These are phyloP conservation scores for Cajanus cajan DNA, from an alignment of 306 rosid genomes.

Conservation along the genomic window DNA sequence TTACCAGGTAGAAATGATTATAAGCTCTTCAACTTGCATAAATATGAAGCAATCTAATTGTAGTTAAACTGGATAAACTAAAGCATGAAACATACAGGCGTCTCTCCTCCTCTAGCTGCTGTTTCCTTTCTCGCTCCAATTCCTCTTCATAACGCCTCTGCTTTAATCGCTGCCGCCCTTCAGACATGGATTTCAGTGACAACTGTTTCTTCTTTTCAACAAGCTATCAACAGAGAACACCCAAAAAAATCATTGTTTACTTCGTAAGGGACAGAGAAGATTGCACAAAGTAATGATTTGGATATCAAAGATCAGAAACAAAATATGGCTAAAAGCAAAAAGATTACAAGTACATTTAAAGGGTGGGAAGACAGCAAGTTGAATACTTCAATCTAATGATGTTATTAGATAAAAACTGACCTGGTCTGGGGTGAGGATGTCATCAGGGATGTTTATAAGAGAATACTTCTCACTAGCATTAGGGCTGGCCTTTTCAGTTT, in stretches of 20 bases:
- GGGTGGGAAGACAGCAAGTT: slow-evolving; percentile 2
- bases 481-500: slow-evolving; percentile 62
- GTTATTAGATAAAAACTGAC: slow-evolving; percentile 44
- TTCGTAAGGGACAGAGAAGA: slow-evolving; percentile 2
- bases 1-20: neutral
- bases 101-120: slow-evolving; percentile 75
- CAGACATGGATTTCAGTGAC: slow-evolving; percentile 86
- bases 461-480: slow-evolving; percentile 57
- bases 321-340: neutral
- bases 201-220: slow-evolving; percentile 79
- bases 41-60: neutral
- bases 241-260: slow-evolving; percentile 4
- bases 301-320: neutral
- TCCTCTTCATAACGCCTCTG: slow-evolving; percentile 84
- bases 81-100: slow-evolving; percentile 56
- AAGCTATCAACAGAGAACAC: slow-evolving; percentile 51
- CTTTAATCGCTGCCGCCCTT: slow-evolving; percentile 83
- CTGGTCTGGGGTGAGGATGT: slow-evolving; percentile 82
- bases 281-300: neutral
- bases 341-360: slow-evolving; percentile 9
- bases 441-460: slow-evolving; percentile 81
- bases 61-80: slow-evolving; percentile 4
- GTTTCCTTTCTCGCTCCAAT: slow-evolving; percentile 70
- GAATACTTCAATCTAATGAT: slow-evolving; percentile 29
- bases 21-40: slow-evolving; percentile 1